These are phyloP conservation scores for Purpureocillium lavendulum DNA, from an alignment of 2,329 filamentous ascomycete species.

Conservation along the genomic window DNA sequence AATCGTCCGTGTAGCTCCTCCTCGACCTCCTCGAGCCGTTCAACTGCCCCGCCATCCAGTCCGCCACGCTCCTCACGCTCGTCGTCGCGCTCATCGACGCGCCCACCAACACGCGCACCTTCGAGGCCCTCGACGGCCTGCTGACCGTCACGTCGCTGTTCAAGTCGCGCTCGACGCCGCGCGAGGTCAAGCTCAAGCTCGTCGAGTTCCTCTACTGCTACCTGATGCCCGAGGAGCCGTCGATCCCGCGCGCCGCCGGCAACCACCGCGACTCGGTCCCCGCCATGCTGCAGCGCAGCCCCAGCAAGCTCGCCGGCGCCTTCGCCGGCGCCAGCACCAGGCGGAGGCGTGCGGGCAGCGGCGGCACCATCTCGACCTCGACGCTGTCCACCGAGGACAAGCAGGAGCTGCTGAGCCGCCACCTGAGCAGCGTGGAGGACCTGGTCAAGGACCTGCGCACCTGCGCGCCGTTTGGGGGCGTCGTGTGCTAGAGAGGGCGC, in stretches of 20 bases:
- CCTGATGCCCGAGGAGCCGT: constrained; percentile 80
- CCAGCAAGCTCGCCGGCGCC: constrained; percentile 57
- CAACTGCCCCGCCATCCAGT: constrained; percentile 89
- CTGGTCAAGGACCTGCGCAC: constrained; percentile 77
- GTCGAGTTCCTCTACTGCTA: constrained; percentile 98
- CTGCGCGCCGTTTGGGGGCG: constrained; percentile 65
- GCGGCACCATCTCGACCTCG: constrained; percentile 23
- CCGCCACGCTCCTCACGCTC: constrained; percentile 79
- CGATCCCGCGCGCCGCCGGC: constrained; percentile 38
- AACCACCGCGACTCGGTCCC: constrained; percentile 34
- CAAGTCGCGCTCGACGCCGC: constrained; percentile 75
- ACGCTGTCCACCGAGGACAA: constrained; percentile 74
- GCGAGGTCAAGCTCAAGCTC: constrained; percentile 90
- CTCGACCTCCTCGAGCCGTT: constrained; percentile 89
- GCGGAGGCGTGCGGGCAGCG: constrained; percentile 25
- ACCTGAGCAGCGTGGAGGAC: constrained; percentile 76
- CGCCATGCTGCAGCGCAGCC: constrained; percentile 54
- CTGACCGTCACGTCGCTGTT: constrained; percentile 88
- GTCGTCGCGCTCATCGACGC: constrained; percentile 82
- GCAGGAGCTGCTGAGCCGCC: constrained; percentile 66
- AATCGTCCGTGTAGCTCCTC: constrained; percentile 51
- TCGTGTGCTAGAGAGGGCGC: constrained; percentile 30
- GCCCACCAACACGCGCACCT: constrained; percentile 81
- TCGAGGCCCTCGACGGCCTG: constrained; percentile 86
- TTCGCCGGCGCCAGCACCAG: constrained; percentile 28